Conservation (phyloP, 208 protist genomes). For the Angomonas ambiguus region DNA sequence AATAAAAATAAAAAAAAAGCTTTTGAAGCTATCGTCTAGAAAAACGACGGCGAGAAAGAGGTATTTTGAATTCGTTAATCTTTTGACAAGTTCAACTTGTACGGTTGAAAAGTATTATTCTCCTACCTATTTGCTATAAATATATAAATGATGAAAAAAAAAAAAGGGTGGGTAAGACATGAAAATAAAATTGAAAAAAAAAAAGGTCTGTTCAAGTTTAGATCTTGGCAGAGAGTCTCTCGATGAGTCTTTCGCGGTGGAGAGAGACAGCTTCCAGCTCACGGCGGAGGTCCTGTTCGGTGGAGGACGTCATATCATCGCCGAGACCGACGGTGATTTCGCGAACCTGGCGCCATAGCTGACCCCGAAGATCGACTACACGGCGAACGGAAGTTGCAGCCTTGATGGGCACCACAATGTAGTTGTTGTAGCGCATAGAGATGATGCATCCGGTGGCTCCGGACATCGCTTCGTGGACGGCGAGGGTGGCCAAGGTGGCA, state of each 20-base stretch:
- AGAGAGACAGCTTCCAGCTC: conserved; percentile 66
- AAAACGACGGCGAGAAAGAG: conserved; percentile 1
- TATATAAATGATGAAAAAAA: conserved; percentile 11
- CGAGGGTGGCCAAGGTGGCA: conserved; percentile 74
- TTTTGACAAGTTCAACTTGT: neutral
- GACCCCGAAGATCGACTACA: conserved; percentile 71
- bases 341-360: conserved; percentile 84
- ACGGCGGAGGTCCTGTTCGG: conserved; percentile 67
- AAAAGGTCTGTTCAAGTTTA: conserved; percentile 17
- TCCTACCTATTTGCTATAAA: conserved; percentile 2
- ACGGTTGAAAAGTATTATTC: neutral
- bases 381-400: conserved; percentile 81
- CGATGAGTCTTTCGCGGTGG: conserved; percentile 57
- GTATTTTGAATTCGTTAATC: neutral
- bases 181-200: conserved; percentile 8
- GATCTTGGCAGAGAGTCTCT: conserved; percentile 55
- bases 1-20: conserved; percentile 4
- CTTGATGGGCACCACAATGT: conserved; percentile 88
- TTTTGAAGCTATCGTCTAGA: neutral
- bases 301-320: conserved; percentile 44
- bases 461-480: conserved; percentile 89
- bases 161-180: neutral
- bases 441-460: conserved; percentile 87
- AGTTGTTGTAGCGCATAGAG: conserved; percentile 88
- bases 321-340: conserved; percentile 85